Evolutionary conservation across 768 basidiomycete species (phyloP), one percentile per base, ranked within the genome.

Genomic region (Clathrus columnatus): DNA sequence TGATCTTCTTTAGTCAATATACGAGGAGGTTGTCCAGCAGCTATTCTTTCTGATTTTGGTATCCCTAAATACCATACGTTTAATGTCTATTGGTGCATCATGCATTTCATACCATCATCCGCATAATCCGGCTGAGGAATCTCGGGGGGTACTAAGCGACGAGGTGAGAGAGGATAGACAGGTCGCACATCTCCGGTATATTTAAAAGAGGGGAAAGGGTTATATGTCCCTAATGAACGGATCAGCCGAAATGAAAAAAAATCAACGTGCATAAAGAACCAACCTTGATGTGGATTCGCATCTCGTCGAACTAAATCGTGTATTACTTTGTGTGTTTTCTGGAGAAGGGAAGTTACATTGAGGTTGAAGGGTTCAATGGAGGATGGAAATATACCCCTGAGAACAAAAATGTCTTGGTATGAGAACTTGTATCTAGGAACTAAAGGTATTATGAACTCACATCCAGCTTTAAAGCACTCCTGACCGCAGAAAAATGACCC

Each of bases 381-480:
- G n/a, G n/a, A n/a, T 28, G 30, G 26, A 43, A 30, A 14, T 18
- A 29, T 58, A 62, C 74, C 73, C 75, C 74, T 74, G 61, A 52
- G n/a, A 36, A 36, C n/a, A 32, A n/a, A n/a, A n/a, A n/a, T n/a
- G n/a, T n/a, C n/a, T 36, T 54, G 20, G 47, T 56, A 45, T 54
- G 54, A 58, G 18, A 24, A 57, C 45, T 56, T 48, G 60, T 44
- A 11, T 28, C 4, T 59, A 59, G 55, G 46, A 26, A 47, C 56
- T 51, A 36, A 44, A 17, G 30, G 47, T 17, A 49, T 52, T 48
- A 18, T 18, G 5, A 36, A 76, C 92, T 75, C 68, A 94, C 95
- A 98, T 68, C 81, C 85, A 47, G 84, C 79, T 70, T 96, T 97
- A 81, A 97, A 97, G 72, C 95, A 98, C 50, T 89, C 91, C 69